Evolutionary conservation across 306 rosid genomes (phyloP).

Genomic region (Trifolium pratense): DNA sequence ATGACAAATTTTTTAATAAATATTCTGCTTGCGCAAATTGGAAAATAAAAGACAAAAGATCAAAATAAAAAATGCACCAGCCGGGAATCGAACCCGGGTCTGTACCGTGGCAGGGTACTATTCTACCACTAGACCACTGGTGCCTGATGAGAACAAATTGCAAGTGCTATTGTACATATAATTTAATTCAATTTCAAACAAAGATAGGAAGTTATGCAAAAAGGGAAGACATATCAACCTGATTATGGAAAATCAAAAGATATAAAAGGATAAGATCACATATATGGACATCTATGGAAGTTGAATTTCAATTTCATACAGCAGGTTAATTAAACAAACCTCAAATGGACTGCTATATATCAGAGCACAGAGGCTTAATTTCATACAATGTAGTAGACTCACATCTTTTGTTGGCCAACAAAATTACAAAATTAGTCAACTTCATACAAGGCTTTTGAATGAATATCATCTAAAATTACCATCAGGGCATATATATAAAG

Average conservation of each 20-base stretch:
- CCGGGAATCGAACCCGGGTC: slow-evolving; percentile 88
- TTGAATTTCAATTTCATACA: slow-evolving; percentile 33
- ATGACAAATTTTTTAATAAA: too few species aligned
- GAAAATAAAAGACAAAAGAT: too few species aligned
- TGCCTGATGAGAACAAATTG: slow-evolving; percentile 20
- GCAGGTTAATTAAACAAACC: slow-evolving; percentile 59
- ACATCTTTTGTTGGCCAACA: too few species aligned
- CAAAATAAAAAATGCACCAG: slow-evolving; percentile 51
- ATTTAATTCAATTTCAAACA: slow-evolving; percentile 31
- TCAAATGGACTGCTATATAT: slow-evolving; percentile 89
- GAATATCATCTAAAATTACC: background rate
- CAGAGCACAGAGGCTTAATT: background rate
- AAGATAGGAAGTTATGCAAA: slow-evolving; percentile 4
- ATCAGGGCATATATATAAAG: slow-evolving; percentile 1
- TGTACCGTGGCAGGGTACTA: slow-evolving; percentile 80
- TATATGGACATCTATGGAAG: slow-evolving; percentile 14
- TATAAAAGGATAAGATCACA: slow-evolving; percentile 11
- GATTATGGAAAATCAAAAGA: slow-evolving; percentile 18
- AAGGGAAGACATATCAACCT: slow-evolving; percentile 36
- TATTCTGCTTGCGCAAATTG: too few species aligned
- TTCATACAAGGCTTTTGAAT: background rate
- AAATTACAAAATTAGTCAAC: too few species aligned
- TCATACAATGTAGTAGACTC: too few species aligned
- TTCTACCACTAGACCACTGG: slow-evolving; percentile 99
- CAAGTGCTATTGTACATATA: slow-evolving; percentile 27